Conservation (phyloP, 1,284 basidiomycete species). For the Volvariella surrecta region DNA sequence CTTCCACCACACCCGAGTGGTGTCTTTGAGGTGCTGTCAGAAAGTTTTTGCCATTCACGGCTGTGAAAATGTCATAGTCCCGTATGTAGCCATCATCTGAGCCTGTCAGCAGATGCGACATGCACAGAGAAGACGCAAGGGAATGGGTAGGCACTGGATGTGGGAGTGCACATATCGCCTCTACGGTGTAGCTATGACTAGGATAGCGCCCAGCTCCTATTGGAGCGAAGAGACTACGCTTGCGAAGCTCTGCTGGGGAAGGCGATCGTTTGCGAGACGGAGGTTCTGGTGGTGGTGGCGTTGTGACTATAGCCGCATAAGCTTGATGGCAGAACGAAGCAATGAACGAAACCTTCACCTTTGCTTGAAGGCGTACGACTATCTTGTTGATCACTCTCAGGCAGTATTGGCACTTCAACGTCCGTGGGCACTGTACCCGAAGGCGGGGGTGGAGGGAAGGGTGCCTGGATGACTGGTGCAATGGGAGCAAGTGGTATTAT, state of each 20-base stretch:
- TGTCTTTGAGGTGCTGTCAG: conserved; percentile 87
- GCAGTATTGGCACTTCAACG: conserved; percentile 11
- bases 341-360: not conserved
- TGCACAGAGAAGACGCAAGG: conserved; percentile 79
- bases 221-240: conserved; percentile 30
- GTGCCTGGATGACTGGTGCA: conserved; percentile 12
- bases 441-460: conserved; percentile 11
- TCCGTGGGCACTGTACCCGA: conserved; percentile 9
- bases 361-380: not conserved
- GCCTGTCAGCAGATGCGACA: conserved; percentile 85
- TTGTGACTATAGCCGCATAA: too few species aligned
- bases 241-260: conserved; percentile 54
- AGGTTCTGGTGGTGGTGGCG: conserved; percentile 10
- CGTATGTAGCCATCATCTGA: conserved; percentile 92
- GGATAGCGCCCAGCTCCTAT: conserved; percentile 14
- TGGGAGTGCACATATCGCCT: conserved; percentile 88
- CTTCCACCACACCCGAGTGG: conserved; percentile 86
- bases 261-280: conserved; percentile 39
- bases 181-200: conserved; percentile 76
- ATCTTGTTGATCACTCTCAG: not conserved
- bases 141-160: conserved; percentile 85
- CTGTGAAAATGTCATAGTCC: conserved; percentile 86
- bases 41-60: conserved; percentile 82
- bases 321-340: too few species aligned
- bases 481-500: conserved; percentile 16